Base-by-base conservation (phyloP, 2,329 filamentous ascomycete species). In the Penicillium sp. region DNA sequence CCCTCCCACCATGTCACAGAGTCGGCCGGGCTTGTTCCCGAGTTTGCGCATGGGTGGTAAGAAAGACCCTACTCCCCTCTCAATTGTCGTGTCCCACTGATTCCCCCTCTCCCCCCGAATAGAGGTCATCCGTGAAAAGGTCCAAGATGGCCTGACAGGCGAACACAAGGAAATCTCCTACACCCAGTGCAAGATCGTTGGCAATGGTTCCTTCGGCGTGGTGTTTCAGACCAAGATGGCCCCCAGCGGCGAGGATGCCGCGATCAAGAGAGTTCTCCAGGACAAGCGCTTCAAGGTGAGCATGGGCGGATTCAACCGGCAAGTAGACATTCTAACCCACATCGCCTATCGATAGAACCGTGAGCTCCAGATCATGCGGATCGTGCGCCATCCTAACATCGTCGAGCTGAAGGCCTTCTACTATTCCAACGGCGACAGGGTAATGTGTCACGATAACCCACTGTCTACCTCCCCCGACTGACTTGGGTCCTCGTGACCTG, bases 371-470 rank as follows among this genome's bases (percentile, higher is more conserved):
- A 99, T 99, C 73, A 99, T 99, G 94, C 89, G 94, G 71, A 99
- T 99, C 71, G 94, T 99, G 68, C 87, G 93, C 70, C 94, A 99
- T 74, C 94, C 94, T 51, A 99, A 99, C 77, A 97, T 99, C 67
- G 94, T 99, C 56, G 92, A 97, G 75, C 82, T 99, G 60, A 99
- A 99, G 80, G 94, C 94, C 48, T 99, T 99, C 79, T 99, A 96
- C 79, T 99, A 97, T 79, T 96, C 93, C 65, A 99, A 97, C 72
- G 94, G 94, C 70, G 94, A 99, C 76, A 86, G 94, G 75, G 94
- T 99, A 85, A 42, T 66, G 82, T 79, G 58, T 49, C 28, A 47
- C 16, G 52, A 29, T 10, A 10, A 56, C 42, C 42, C 51, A 39
- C 45, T 45, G 23, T 28, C 36, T 45, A 21, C 42, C 46, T 41